Evolutionary conservation across 352 stramenopile species (phyloP).

Genomic region (Thalassiosira exigua): DNA sequence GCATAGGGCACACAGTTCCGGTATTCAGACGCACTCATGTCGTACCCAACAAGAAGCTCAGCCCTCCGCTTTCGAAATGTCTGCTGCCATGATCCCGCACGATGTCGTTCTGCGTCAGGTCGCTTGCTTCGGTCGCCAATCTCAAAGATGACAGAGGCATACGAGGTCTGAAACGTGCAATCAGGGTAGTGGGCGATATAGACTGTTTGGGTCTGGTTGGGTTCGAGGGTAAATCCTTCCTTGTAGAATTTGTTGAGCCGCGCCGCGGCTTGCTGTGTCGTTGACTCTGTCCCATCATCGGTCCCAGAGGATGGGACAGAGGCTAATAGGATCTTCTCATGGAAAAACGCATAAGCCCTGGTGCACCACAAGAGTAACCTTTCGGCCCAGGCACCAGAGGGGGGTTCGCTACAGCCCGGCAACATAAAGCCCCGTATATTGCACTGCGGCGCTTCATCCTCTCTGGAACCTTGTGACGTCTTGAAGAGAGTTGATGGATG

Average conservation of each 20-base stretch:
- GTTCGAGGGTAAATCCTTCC: conserved; percentile 67
- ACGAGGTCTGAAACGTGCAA: conserved; percentile 74
- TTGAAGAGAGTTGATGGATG: conserved; percentile 26
- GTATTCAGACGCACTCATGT: conserved; percentile 58
- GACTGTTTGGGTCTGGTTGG: conserved; percentile 73
- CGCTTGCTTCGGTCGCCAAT: conserved; percentile 19
- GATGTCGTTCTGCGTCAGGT: conserved; percentile 11
- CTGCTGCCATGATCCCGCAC: conserved; percentile 36
- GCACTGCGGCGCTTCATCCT: conserved; percentile 21
- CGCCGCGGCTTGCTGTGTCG: conserved; percentile 2
- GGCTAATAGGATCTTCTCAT: conserved; percentile 3
- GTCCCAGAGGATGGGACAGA: neutral
- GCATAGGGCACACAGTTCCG: conserved; percentile 56
- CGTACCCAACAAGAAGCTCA: conserved; percentile 70
- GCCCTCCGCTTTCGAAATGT: conserved; percentile 55
- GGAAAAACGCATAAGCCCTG: conserved; percentile 12
- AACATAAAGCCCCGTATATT: conserved; percentile 48
- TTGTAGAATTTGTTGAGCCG: conserved; percentile 32
- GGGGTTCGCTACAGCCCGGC: conserved; percentile 33
- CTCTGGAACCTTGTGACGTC: neutral
- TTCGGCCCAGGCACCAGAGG: conserved; percentile 18
- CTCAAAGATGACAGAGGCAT: conserved; percentile 72
- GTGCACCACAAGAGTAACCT: conserved; percentile 24
- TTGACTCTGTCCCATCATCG: neutral
- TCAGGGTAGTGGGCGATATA: conserved; percentile 73